Conservation (phyloP, 768 basidiomycete genomes). For the Agaricus bisporus region DNA sequence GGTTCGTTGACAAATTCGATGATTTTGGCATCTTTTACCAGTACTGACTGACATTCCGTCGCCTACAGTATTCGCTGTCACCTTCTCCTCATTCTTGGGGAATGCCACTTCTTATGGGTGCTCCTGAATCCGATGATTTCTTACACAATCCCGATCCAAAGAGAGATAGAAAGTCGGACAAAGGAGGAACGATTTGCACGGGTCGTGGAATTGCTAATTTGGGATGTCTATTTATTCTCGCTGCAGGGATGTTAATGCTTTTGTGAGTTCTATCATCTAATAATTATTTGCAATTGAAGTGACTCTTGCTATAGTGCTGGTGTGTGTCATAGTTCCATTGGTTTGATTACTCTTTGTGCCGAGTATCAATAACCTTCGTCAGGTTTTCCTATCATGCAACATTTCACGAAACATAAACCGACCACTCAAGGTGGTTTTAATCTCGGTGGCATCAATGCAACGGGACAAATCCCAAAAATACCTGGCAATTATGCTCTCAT, state of each 20-base stretch:
- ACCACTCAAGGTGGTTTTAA: slow-evolving; percentile 54
- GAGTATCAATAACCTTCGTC: not conserved
- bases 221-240: slow-evolving; percentile 59
- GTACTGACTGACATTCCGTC: not conserved
- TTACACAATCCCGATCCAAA: slow-evolving; percentile 60
- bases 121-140: slow-evolving; percentile 54
- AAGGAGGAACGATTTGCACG: slow-evolving; percentile 54
- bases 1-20: not conserved
- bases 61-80: slow-evolving; percentile 30
- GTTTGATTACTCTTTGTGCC: not conserved
- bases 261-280: slow-evolving; percentile 39
- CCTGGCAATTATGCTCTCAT: slow-evolving; percentile 57
- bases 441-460: slow-evolving; percentile 65
- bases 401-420: slow-evolving; percentile 35
- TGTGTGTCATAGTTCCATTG: slow-evolving; percentile 13
- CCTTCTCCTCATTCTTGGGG: slow-evolving; percentile 47
- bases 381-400: slow-evolving; percentile 47
- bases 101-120: slow-evolving; percentile 32
- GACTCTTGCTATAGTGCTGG: slow-evolving; percentile 28
- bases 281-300: not conserved
- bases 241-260: slow-evolving; percentile 36
- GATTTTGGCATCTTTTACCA: not conserved
- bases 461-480: slow-evolving; percentile 58
- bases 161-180: slow-evolving; percentile 47
- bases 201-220: slow-evolving; percentile 59